Evolutionary conservation across 768 basidiomycete genomes (phyloP).

Genomic region (Hypholoma sublateritium): DNA sequence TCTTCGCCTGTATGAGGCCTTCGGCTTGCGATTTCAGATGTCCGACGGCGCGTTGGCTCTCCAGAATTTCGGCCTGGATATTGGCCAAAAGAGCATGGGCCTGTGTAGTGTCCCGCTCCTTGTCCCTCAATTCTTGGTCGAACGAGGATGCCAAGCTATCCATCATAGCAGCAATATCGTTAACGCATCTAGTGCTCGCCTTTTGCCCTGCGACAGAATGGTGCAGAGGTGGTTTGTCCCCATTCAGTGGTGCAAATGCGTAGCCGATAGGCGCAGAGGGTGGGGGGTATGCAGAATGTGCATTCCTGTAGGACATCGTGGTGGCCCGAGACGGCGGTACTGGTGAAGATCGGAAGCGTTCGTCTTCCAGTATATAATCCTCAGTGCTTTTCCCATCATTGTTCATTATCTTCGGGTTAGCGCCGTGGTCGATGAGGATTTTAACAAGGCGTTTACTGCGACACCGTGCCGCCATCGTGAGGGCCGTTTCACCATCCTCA

Average conservation of each 20-base stretch:
- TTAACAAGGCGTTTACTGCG: conserved; percentile 95
- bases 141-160: conserved; percentile 87
- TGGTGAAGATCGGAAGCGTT: conserved; percentile 92
- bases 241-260: conserved; percentile 48
- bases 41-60: conserved; percentile 73
- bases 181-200: conserved; percentile 81
- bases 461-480: conserved; percentile 95
- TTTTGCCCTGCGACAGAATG: conserved; percentile 84
- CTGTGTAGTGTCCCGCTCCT: conserved; percentile 88
- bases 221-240: conserved; percentile 75
- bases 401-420: conserved; percentile 93
- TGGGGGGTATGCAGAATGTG: conserved; percentile 59
- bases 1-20: conserved; percentile 59
- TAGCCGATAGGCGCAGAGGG: conserved; percentile 38
- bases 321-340: conserved; percentile 66
- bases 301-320: conserved; percentile 73
- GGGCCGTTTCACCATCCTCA: conserved; percentile 96
- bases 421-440: conserved; percentile 92
- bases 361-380: conserved; percentile 98
- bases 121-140: conserved; percentile 88
- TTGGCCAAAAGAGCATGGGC: conserved; percentile 83
- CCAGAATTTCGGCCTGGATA: conserved; percentile 88
- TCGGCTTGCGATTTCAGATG: conserved; percentile 72
- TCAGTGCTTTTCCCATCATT: conserved; percentile 96
- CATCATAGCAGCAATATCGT: conserved; percentile 83